These are phyloP conservation scores for Daldinia eschscholtzii DNA, from an alignment of 2,329 filamentous ascomycete genomes.

Conservation along the genomic window DNA sequence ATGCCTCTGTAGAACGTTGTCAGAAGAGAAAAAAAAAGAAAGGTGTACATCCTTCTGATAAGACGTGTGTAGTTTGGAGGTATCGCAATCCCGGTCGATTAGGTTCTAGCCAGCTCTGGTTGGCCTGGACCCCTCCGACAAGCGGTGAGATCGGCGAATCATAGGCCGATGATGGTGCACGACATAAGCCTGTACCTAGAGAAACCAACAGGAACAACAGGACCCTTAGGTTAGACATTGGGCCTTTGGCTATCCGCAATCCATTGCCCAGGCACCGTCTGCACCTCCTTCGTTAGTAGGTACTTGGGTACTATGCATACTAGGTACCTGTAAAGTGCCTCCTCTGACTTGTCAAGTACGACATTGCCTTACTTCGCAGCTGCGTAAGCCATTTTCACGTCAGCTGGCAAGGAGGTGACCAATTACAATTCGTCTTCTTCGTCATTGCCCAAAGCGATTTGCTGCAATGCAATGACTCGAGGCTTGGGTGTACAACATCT, in stretches of 20 bases:
- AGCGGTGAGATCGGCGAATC: slow-evolving; percentile 44
- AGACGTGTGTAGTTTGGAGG: slow-evolving; percentile 33
- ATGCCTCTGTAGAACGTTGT: slow-evolving; percentile 22
- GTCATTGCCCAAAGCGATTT: slow-evolving; percentile 19
- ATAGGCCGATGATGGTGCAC: slow-evolving; percentile 36
- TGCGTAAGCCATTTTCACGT: slow-evolving; percentile 29
- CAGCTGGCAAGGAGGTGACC: slow-evolving; percentile 33
- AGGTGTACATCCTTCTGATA: slow-evolving; percentile 22
- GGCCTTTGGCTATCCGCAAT: background rate
- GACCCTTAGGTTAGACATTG: background rate
- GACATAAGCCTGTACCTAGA: slow-evolving; percentile 29
- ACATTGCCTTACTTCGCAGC: slow-evolving; percentile 30
- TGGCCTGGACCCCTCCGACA: slow-evolving; percentile 29
- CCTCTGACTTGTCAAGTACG: slow-evolving; percentile 17
- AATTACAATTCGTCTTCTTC: slow-evolving; percentile 27
- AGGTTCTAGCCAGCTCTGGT: slow-evolving; percentile 31
- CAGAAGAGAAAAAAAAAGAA: slow-evolving; percentile 24
- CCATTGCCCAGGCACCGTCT: background rate
- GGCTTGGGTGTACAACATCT: slow-evolving; percentile 1
- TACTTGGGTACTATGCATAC: background rate
- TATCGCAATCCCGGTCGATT: slow-evolving; percentile 33
- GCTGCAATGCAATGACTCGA: slow-evolving; percentile 31
- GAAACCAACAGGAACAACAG: slow-evolving; percentile 1
- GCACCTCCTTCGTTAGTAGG: background rate
- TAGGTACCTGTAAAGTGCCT: slow-evolving; percentile 3